Percentiles rank a stretch among this genome's conserved stretches.
phyloP scores from a whole-genome alignment of 2,329 filamentous ascomycete species.

The Aspergillus tubingensis region DNA sequence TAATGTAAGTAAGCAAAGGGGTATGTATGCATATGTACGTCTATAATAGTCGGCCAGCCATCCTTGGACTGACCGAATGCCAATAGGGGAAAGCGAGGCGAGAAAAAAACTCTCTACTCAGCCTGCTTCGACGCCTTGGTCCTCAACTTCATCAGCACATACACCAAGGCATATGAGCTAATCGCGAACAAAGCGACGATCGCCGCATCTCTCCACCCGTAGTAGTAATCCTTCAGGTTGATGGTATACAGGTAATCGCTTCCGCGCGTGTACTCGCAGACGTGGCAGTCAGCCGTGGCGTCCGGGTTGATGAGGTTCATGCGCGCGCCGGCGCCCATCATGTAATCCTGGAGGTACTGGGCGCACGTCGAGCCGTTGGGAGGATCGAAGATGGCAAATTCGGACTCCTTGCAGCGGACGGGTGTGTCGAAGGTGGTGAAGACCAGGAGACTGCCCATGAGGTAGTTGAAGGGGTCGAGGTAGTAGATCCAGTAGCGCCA shows the following conservation, averaged over 20 bases:
- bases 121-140: slow-evolving; percentile 40
- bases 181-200: slow-evolving; percentile 60
- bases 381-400: slow-evolving; percentile 35
- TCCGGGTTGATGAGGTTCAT: slow-evolving; percentile 63
- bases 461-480: slow-evolving; percentile 35
- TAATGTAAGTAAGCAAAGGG: not conserved
- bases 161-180: slow-evolving; percentile 55
- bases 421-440: slow-evolving; percentile 29
- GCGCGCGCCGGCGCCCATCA: slow-evolving; percentile 48
- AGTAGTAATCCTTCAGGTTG: slow-evolving; percentile 62
- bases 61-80: not conserved
- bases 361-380: slow-evolving; percentile 54
- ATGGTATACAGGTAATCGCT: slow-evolving; percentile 61
- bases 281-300: slow-evolving; percentile 56
- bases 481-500: slow-evolving; percentile 39
- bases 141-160: slow-evolving; percentile 39
- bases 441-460: slow-evolving; percentile 32
- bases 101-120: slow-evolving; percentile 18
- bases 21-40: not conserved
- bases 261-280: slow-evolving; percentile 62
- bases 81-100: not conserved
- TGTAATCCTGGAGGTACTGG: slow-evolving; percentile 58
- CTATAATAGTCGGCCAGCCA: no score
- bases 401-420: slow-evolving; percentile 26
- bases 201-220: slow-evolving; percentile 66